Base-by-base conservation (phyloP, 345 rosid genomes). In the Eucalyptus pauciflora region DNA sequence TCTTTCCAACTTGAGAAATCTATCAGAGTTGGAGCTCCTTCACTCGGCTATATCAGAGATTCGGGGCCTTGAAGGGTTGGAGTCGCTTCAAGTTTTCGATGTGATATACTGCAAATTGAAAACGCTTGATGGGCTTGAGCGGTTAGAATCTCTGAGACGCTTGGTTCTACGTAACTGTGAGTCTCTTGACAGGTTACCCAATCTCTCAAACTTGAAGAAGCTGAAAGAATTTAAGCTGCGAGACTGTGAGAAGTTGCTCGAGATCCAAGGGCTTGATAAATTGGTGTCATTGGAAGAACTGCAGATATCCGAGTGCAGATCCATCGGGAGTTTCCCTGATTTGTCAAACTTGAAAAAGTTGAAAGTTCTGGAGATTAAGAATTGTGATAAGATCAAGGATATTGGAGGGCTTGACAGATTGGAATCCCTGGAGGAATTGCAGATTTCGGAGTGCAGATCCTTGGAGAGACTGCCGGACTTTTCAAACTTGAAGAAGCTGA, bases 131-230 rank as follows among this genome's bases (percentile, higher is more conserved):
- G 89, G 91, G 41, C 88, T 89, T 6, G 89, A 89, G 67, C 83
- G 41, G 50, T 87, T 89, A 43, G 89, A 89, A 87, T 89, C 88
- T 10, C 51, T 89, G 7, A 87, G 91, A 22, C 71, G 87, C 25
- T 50, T 89, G 87, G 85, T 87, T 41, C 81, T 89, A 46, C 86
- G 87, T 49, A 87, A 76, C 89, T 89, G 90, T 17, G 89, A 87
- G 83, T 80, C 54, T 31, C 87, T 89, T 3, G 89, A 89, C 87
- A 60, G 86, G 58, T 62, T 89, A 33, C 91, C 91, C 22, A 43
- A 89, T 83, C 89, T 89, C 81, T 87, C 91, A 14, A 89, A 87
- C 87, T 60, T 89, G 80, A 89, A 81, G 87, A 89, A 87, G 80
- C 91, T 89, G 46, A 87, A 87, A 49, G 89, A 80, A 48, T 80